Percentiles rank a stretch among this genome's conserved stretches.
phyloP scores from a whole-genome alignment of 768 basidiomycete genomes.

The Psilocybe cyanescens region DNA sequence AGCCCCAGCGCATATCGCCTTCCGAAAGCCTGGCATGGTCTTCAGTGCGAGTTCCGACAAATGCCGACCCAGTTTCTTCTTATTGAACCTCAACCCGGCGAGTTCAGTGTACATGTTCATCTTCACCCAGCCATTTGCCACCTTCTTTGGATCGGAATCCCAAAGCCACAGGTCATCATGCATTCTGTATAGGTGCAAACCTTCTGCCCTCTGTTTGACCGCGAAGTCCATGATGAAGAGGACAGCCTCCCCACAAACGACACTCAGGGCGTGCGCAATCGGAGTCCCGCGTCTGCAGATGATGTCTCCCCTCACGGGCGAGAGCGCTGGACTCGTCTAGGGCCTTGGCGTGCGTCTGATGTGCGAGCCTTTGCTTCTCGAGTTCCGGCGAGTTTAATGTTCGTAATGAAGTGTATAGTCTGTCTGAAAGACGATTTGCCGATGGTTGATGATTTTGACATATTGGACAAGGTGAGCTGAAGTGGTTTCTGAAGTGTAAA shows the following conservation, averaged over 20 bases:
- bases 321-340: slow-evolving; percentile 29
- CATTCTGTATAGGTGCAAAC: slow-evolving; percentile 46
- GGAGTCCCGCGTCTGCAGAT: slow-evolving; percentile 45
- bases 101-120: slow-evolving; percentile 43
- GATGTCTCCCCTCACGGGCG: slow-evolving; percentile 30
- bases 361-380: slow-evolving; percentile 41
- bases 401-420: slow-evolving; percentile 48
- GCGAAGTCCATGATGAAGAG: slow-evolving; percentile 52
- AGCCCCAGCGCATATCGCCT: slow-evolving; percentile 44
- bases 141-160: slow-evolving; percentile 35
- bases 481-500: no score
- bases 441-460: not conserved
- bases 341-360: slow-evolving; percentile 38
- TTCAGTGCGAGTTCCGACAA: slow-evolving; percentile 26
- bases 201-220: slow-evolving; percentile 45
- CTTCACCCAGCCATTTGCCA: slow-evolving; percentile 42
- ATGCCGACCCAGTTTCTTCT: slow-evolving; percentile 43
- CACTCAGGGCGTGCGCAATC: slow-evolving; percentile 43
- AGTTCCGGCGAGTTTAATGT: slow-evolving; percentile 46
- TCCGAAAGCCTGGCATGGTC: slow-evolving; percentile 26
- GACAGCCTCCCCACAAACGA: slow-evolving; percentile 43
- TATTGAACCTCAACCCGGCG: slow-evolving; percentile 45
- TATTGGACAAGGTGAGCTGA: not conserved
- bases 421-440: slow-evolving; percentile 35
- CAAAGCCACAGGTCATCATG: slow-evolving; percentile 53